These are phyloP conservation scores for Arthrobotrys pseudoclavata DNA, from an alignment of 2,329 filamentous ascomycete genomes.

Conservation along the genomic window DNA sequence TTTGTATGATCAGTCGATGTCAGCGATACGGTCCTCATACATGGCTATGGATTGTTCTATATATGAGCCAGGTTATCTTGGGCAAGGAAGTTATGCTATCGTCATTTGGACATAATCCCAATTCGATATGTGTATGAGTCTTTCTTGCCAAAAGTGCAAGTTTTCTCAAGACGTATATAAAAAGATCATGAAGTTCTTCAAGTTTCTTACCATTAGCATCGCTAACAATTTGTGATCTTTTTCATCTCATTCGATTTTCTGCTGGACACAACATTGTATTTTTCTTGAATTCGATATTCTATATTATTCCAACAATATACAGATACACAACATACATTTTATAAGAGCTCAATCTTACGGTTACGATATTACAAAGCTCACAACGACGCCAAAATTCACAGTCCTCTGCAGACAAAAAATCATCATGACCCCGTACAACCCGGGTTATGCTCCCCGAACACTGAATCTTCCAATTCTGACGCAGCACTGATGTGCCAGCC, in stretches of 20 bases:
- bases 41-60: slow-evolving; percentile 54
- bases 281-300: neutral
- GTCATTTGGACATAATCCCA: slow-evolving; percentile 38
- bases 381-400: slow-evolving; percentile 12
- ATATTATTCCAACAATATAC: neutral
- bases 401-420: neutral
- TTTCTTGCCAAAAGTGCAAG: slow-evolving; percentile 16
- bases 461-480: slow-evolving; percentile 6
- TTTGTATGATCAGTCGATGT: slow-evolving; percentile 57
- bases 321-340: slow-evolving; percentile 13
- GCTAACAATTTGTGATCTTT: neutral
- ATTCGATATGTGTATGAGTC: slow-evolving; percentile 16
- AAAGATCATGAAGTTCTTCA: slow-evolving; percentile 6
- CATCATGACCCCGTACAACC: slow-evolving; percentile 4
- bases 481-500: neutral
- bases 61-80: slow-evolving; percentile 40
- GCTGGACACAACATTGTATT: neutral
- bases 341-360: neutral
- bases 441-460: neutral
- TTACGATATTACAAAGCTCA: neutral
- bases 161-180: slow-evolving; percentile 1
- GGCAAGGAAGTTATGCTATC: slow-evolving; percentile 25
- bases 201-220: slow-evolving; percentile 10
- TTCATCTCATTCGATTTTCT: neutral
- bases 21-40: slow-evolving; percentile 52